These are phyloP conservation scores for Lachnellula hyalina DNA, from an alignment of 2,329 filamentous ascomycete species.

Conservation along the genomic window DNA sequence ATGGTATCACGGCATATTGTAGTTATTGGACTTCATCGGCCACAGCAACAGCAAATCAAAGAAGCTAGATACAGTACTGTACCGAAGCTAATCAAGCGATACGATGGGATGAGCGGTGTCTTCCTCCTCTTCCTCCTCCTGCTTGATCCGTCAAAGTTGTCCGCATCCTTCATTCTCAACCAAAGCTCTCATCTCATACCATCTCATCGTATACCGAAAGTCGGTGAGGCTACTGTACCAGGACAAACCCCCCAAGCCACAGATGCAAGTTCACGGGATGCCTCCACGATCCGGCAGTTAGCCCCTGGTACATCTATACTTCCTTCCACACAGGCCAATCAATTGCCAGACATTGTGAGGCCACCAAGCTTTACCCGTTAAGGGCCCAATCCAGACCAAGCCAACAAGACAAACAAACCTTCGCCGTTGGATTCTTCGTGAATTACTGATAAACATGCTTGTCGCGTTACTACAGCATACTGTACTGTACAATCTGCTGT, in stretches of 20 bases:
- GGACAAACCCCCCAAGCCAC: background rate
- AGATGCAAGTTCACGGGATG: background rate
- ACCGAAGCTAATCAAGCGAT: too few relatives aligned
- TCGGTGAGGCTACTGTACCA: background rate
- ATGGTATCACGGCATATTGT: constrained; percentile 1
- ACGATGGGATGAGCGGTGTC: background rate
- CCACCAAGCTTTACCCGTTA: too few relatives aligned
- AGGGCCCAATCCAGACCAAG: too few relatives aligned
- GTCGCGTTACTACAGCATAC: too few relatives aligned
- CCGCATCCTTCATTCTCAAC: background rate
- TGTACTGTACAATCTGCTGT: too few relatives aligned
- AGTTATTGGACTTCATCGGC: constrained; percentile 8
- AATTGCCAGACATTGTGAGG: too few relatives aligned
- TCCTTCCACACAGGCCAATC: background rate
- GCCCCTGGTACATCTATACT: background rate
- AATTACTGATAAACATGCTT: too few relatives aligned
- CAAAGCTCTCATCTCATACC: background rate
- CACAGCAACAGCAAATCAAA: constrained; percentile 2
- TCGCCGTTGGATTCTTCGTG: too few relatives aligned
- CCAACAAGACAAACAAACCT: too few relatives aligned
- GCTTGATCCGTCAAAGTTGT: background rate
- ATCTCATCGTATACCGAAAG: background rate
- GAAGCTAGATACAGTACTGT: background rate
- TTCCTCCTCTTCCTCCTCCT: background rate
- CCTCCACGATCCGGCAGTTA: background rate